Percentiles rank a stretch among this genome's conserved stretches.
phyloP scores from a whole-genome alignment of 805 yeast species.

The Pichia paraexigua region DNA sequence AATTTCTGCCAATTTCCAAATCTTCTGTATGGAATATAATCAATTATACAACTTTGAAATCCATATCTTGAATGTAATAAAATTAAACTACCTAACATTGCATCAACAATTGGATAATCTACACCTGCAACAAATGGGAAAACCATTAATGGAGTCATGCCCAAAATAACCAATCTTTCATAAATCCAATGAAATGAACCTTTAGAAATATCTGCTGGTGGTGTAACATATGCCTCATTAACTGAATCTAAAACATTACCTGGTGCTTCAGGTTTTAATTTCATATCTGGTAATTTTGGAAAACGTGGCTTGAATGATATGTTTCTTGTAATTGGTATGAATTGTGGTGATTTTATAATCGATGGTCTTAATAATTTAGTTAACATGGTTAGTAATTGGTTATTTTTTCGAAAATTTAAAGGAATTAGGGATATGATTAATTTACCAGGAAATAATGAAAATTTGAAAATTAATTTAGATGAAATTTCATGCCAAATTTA shows the following conservation, averaged over 20 bases:
- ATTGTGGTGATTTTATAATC: background rate
- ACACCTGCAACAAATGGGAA: conserved; percentile 75
- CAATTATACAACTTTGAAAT: conserved; percentile 83
- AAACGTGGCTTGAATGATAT: conserved; percentile 19
- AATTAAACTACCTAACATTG: conserved; percentile 55
- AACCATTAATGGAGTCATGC: conserved; percentile 68
- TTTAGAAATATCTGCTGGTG: conserved; percentile 53
- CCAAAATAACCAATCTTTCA: conserved; percentile 64
- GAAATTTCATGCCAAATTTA: background rate
- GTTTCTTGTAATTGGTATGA: background rate
- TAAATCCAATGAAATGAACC: conserved; percentile 94
- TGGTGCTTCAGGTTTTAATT: conserved; percentile 71
- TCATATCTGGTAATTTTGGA: conserved; percentile 28
- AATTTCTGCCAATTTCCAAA: conserved; percentile 69
- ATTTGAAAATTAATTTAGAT: no score
- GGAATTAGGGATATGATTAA: no score
- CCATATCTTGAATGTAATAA: conserved; percentile 81
- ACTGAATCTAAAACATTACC: conserved; percentile 90
- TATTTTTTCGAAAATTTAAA: background rate
- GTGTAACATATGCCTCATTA: conserved; percentile 75
- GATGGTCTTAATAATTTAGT: conserved; percentile 5
- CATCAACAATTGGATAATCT: conserved; percentile 62
- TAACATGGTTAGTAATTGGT: conserved; percentile 1
- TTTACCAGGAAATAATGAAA: no score
- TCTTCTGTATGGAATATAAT: conserved; percentile 81